These are phyloP conservation scores for Tuber brumale DNA, from an alignment of 495 filamentous ascomycete genomes.

Conservation along the genomic window DNA sequence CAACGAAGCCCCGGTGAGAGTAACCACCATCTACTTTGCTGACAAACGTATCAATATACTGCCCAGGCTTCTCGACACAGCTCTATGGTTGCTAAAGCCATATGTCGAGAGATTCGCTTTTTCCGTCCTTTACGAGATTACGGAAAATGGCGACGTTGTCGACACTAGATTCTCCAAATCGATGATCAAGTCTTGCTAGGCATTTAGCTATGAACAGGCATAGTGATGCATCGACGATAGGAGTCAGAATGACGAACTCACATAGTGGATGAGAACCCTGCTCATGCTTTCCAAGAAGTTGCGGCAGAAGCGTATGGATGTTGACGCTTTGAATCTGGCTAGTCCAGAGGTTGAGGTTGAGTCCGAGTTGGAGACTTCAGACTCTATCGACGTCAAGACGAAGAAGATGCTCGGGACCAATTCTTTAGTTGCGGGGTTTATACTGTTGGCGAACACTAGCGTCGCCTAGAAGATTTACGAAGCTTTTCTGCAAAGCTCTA, in stretches of 20 bases:
- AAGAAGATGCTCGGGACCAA: conserved; percentile 93
- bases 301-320: conserved; percentile 91
- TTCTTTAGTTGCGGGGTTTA: conserved; percentile 96
- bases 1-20: conserved; percentile 80
- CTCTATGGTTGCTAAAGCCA: conserved; percentile 92
- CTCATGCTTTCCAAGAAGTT: conserved; percentile 87
- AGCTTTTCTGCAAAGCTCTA: conserved; percentile 86
- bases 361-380: conserved; percentile 86
- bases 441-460: conserved; percentile 94
- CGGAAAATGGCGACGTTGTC: conserved; percentile 74
- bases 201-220: conserved; percentile 95
- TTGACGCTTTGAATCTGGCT: conserved; percentile 87
- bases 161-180: conserved; percentile 84
- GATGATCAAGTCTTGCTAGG: conserved; percentile 94
- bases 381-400: conserved; percentile 91
- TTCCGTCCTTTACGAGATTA: conserved; percentile 89
- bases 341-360: conserved; percentile 93
- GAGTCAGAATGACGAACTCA: conserved; percentile 72
- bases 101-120: conserved; percentile 97
- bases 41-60: conserved; percentile 99
- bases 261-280: conserved; percentile 81
- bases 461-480: conserved; percentile 81
- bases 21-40: conserved; percentile 93
- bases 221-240: conserved; percentile 86
- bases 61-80: conserved; percentile 91